These are phyloP conservation scores for Sordariomycetes sp. DNA, from an alignment of 2,329 filamentous ascomycete genomes.

Conservation along the genomic window DNA sequence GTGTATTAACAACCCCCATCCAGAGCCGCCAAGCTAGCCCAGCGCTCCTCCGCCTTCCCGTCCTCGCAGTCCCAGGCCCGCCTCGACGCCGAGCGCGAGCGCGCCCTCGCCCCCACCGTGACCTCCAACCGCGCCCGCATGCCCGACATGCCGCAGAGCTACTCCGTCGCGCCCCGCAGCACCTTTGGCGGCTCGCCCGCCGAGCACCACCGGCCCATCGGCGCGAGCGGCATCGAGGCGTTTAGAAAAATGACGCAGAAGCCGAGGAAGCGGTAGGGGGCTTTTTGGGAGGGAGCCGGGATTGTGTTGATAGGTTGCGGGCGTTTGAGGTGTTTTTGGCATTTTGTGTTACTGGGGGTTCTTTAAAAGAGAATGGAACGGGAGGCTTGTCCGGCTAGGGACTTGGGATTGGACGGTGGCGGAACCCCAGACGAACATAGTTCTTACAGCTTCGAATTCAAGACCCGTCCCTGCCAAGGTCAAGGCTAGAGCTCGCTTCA, in stretches of 20 bases:
- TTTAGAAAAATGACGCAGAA: constrained; percentile 58
- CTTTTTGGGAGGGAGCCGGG: neutral
- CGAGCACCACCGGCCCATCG: constrained; percentile 48
- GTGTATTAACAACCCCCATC: constrained; percentile 1
- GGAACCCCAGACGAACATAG: too few relatives aligned
- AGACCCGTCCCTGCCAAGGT: too few relatives aligned
- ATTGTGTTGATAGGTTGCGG: neutral
- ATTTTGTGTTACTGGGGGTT: neutral
- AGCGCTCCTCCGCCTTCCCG: constrained; percentile 37
- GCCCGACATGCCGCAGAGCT: constrained; percentile 41
- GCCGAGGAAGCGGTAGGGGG: constrained; percentile 40
- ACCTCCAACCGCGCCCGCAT: constrained; percentile 46
- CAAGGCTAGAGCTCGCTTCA: too few relatives aligned
- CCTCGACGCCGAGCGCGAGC: constrained; percentile 44
- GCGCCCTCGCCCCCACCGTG: constrained; percentile 44
- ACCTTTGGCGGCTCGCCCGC: constrained; percentile 34
- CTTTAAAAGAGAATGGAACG: too few relatives aligned
- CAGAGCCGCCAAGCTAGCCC: constrained; percentile 44
- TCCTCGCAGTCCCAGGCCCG: constrained; percentile 33
- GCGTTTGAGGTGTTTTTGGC: neutral
- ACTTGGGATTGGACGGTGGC: too few relatives aligned
- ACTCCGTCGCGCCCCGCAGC: constrained; percentile 50
- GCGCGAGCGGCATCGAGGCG: constrained; percentile 51
- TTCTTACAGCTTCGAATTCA: too few relatives aligned
- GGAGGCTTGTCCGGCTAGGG: too few relatives aligned